phyloP scores from a whole-genome alignment of 352 stramenopile species.

The Thalassiosira livingstoniorum region DNA sequence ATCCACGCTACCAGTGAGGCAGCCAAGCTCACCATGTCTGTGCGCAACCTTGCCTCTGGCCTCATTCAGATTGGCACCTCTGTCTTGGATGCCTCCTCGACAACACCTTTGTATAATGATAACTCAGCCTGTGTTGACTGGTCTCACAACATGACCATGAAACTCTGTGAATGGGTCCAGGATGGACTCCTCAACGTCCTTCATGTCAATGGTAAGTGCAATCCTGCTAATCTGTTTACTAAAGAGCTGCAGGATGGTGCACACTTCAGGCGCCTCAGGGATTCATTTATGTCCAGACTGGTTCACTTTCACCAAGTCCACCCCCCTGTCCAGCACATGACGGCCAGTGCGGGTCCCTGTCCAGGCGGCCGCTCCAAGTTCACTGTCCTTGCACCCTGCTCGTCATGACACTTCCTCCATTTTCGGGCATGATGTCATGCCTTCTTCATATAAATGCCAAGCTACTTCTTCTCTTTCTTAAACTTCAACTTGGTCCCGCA shows the following conservation, averaged over 20 bases:
- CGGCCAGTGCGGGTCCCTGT: no score
- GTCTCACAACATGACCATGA: slow-evolving; percentile 13
- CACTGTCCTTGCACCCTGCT: no score
- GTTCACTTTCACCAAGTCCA: no score
- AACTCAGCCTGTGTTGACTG: slow-evolving; percentile 13
- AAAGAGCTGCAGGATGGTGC: slow-evolving; percentile 12
- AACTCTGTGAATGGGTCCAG: slow-evolving; percentile 16
- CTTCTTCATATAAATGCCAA: no score
- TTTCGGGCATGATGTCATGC: no score
- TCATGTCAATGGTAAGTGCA: slow-evolving; percentile 15
- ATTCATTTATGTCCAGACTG: slow-evolving; percentile 31
- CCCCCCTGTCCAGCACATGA: no score
- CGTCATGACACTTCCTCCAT: no score
- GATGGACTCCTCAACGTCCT: background rate
- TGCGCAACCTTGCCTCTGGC: background rate
- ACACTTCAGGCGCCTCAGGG: slow-evolving; percentile 5
- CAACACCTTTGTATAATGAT: slow-evolving; percentile 5
- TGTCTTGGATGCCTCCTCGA: background rate
- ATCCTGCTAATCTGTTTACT: slow-evolving; percentile 20
- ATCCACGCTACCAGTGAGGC: slow-evolving; percentile 19
- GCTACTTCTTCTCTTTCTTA: no score
- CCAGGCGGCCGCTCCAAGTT: no score
- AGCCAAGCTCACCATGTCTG: background rate
- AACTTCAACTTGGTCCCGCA: no score
- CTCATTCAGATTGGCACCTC: background rate